phyloP scores from a whole-genome alignment of 169 alveolate genomes.

The Plasmodium billcollinsi region DNA sequence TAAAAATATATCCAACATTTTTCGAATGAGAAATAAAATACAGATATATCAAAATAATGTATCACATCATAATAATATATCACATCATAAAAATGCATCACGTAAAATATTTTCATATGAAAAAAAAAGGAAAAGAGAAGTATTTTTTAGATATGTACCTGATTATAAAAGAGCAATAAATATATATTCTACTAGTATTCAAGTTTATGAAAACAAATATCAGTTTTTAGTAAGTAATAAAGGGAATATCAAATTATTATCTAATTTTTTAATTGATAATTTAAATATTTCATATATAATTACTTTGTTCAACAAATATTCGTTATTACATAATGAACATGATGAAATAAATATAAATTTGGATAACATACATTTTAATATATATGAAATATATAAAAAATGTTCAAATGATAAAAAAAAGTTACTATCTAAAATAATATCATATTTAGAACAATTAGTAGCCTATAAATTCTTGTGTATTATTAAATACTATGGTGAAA shows the following conservation, averaged over 20 bases:
- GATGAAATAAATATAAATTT: background rate
- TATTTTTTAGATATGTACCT: constrained; percentile 36
- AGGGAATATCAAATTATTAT: constrained; percentile 40
- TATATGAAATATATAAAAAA: constrained; percentile 32
- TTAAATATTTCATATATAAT: constrained; percentile 18
- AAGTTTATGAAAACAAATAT: constrained; percentile 49
- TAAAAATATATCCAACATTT: too few species aligned
- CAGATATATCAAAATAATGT: too few species aligned
- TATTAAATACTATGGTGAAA: constrained; percentile 17
- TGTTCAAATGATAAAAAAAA: constrained; percentile 26
- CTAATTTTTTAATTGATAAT: constrained; percentile 21
- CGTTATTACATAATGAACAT: constrained; percentile 5
- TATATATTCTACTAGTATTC: constrained; percentile 17
- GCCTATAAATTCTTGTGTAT: constrained; percentile 23
- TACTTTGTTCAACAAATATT: constrained; percentile 27
- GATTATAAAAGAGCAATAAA: constrained; percentile 31
- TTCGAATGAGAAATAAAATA: too few species aligned
- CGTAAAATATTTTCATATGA: too few species aligned
- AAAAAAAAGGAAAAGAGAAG: constrained; percentile 17
- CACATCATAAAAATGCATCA: too few species aligned
- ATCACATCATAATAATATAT: too few species aligned
- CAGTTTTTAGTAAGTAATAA: constrained; percentile 36
- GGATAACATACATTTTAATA: constrained; percentile 22
- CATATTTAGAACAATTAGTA: constrained; percentile 43
- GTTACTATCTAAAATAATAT: constrained; percentile 13